Evolutionary conservation across 2,329 filamentous ascomycete species (phyloP).

Genomic region (Ceratocystis lukuohia): DNA sequence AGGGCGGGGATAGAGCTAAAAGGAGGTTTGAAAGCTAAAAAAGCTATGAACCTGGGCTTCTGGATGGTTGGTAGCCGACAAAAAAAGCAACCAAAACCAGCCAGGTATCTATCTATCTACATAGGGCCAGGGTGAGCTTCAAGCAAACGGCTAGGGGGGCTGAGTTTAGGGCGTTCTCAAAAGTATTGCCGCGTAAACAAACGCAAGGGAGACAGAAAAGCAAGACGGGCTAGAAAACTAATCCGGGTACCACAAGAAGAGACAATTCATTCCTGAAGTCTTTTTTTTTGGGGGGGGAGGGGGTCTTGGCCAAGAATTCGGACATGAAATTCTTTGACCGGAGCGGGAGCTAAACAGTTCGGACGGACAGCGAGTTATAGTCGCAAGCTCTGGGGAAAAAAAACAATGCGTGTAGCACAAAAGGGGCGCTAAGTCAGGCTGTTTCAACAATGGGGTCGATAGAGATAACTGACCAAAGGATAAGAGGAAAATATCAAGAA

Average conservation of each 20-base stretch:
- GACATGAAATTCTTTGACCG: neutral
- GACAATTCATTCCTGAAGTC: neutral
- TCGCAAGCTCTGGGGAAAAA: neutral
- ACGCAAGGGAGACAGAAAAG: neutral
- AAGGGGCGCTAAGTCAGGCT: neutral
- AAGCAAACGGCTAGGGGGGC: neutral
- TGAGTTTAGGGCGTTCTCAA: neutral
- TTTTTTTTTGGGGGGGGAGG: neutral
- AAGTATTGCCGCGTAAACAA: neutral
- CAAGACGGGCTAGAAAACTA: neutral
- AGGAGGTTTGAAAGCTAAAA: conserved; percentile 1
- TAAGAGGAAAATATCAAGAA: neutral
- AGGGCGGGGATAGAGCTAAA: neutral
- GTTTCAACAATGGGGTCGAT: neutral
- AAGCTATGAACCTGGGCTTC: conserved; percentile 3
- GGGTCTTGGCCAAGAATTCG: too few species aligned
- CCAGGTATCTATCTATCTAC: neutral
- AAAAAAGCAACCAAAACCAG: conserved; percentile 4
- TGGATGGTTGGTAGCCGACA: neutral
- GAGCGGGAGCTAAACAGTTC: neutral
- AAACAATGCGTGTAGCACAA: neutral
- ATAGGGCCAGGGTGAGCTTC: neutral
- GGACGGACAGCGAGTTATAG: neutral
- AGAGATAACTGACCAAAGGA: neutral
- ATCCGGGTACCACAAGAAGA: neutral